Base-by-base conservation (phyloP, 495 filamentous ascomycete species). In the Penicillium psychrofluorescens region DNA sequence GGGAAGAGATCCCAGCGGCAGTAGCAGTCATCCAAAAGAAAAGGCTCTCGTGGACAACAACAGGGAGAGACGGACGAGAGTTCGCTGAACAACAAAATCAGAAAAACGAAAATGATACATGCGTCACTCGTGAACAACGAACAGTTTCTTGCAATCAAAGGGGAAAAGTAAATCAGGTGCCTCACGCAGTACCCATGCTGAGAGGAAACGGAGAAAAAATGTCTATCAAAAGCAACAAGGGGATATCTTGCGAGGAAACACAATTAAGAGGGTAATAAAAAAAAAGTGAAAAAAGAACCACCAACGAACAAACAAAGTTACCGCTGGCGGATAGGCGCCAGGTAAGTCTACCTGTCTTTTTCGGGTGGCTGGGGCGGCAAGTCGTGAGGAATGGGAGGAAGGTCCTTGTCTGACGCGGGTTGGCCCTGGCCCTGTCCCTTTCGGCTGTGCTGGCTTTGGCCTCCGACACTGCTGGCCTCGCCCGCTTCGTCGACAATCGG, bases 401-500 rank as follows among this genome's bases (percentile, higher is more conserved):
- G 47, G 7, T 71, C 74, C 56, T 82, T 81, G 29, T 80, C 75
- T 35, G 49, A 37, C 14, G 45, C 48, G 11, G 61, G 51, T 30
- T 46, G 58, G 10, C 62, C 15, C 15, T 46, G 58, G 10, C 62
- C 15, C 15, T 16, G 15, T 16, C 15, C 59, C 29, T 61, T 50
- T 44, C 58, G 60, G 46, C 65, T 68, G 43, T 64, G 60, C 48
- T 60, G 59, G 43, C 65, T 69, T 12, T 65, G 62, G 36, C 79
- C 77, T 4, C 83, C 80, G 13, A 82, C 79, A 43, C 85, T 90
- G 4, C 76, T 78, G 12, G 79, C 85, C 63, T 96, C 92, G 10
- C 82, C 85, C 22, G 83, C 84, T 68, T 98, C 92, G 43, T 95
- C 89, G 7, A 98, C 88, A 38, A 96, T 84, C 1, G 92, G 92